These are phyloP conservation scores for Nicotiana otophora DNA, from an alignment of 257 asterid genomes.

Conservation along the genomic window DNA sequence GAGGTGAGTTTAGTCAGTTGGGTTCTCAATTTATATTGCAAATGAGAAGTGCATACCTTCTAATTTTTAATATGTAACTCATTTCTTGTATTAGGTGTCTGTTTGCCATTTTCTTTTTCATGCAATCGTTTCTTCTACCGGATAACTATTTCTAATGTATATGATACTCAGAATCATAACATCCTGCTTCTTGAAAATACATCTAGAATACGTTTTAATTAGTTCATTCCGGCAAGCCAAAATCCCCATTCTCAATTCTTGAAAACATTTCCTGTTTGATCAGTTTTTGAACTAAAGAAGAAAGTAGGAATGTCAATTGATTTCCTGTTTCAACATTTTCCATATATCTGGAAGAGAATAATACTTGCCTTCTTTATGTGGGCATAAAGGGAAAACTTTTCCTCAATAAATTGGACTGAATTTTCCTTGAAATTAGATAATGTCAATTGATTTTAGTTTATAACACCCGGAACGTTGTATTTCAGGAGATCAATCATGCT, in stretches of 20 bases:
- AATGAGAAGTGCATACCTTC: background rate
- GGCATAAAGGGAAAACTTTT: background rate
- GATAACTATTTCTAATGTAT: background rate
- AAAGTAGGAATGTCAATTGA: background rate
- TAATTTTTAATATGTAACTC: background rate
- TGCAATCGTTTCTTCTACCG: background rate
- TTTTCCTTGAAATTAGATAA: background rate
- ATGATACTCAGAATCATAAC: background rate
- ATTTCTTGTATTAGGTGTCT: background rate
- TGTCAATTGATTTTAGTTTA: background rate
- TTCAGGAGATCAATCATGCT: conserved; percentile 98
- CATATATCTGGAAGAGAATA: background rate
- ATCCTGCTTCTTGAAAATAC: background rate
- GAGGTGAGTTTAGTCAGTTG: conserved; percentile 58
- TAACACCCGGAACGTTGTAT: background rate
- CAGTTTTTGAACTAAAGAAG: background rate
- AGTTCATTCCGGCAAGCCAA: background rate
- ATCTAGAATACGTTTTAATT: background rate
- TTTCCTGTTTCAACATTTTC: background rate
- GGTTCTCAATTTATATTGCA: background rate
- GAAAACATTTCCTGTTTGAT: background rate
- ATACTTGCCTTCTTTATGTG: background rate
- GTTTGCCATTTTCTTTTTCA: background rate
- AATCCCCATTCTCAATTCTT: background rate
- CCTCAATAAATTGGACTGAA: background rate